A percentile compares a stretch with the other conserved stretches of the same genome.
These are phyloP conservation scores for Nemania serpens DNA, from an alignment of 2,329 filamentous ascomycete species.

Conservation along the genomic window DNA sequence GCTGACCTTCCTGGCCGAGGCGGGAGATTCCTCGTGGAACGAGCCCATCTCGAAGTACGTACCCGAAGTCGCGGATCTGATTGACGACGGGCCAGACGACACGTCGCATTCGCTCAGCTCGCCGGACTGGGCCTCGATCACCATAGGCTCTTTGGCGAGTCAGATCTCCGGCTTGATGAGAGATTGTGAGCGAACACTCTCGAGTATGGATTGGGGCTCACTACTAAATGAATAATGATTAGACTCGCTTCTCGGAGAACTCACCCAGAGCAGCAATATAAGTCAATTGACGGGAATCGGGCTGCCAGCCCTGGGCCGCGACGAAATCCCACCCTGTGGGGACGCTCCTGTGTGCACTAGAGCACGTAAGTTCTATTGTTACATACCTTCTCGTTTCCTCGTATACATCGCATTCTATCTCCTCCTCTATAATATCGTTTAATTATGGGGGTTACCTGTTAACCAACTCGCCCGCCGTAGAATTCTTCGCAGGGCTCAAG, in stretches of 20 bases:
- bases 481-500: slow-evolving; percentile 40
- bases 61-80: slow-evolving; percentile 43
- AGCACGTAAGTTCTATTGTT: slow-evolving; percentile 27
- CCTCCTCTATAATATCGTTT: no score
- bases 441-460: no score
- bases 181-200: slow-evolving; percentile 38
- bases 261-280: slow-evolving; percentile 29
- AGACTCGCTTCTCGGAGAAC: slow-evolving; percentile 35
- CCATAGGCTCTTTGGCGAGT: slow-evolving; percentile 34
- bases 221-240: background rate
- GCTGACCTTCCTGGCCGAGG: slow-evolving; percentile 42
- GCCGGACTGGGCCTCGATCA: slow-evolving; percentile 37
- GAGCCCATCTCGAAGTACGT: slow-evolving; percentile 47
- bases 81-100: slow-evolving; percentile 10
- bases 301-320: slow-evolving; percentile 35
- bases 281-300: slow-evolving; percentile 33
- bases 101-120: slow-evolving; percentile 36
- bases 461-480: slow-evolving; percentile 20
- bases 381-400: background rate
- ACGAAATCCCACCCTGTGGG: slow-evolving; percentile 42
- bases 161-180: slow-evolving; percentile 43
- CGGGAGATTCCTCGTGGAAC: slow-evolving; percentile 43
- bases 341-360: slow-evolving; percentile 40
- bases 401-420: background rate
- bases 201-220: background rate